Percentiles rank a stretch among this genome's conserved stretches.
phyloP scores from a whole-genome alignment of 2,329 filamentous ascomycete genomes.

The Nemania serpens region DNA sequence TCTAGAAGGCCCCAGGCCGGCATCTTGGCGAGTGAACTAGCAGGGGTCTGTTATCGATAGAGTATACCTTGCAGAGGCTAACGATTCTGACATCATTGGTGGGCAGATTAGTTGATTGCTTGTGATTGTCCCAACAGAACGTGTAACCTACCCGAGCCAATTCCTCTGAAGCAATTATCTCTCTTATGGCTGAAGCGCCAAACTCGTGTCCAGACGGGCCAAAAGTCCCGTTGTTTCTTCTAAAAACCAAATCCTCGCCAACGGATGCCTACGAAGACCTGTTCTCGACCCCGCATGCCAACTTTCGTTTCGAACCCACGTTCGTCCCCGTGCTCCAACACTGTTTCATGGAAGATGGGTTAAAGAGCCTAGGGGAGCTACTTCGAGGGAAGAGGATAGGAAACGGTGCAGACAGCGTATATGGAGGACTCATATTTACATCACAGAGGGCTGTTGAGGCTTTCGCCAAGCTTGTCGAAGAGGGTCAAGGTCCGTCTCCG shows the following conservation, averaged over 20 bases:
- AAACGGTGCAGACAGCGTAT: constrained; percentile 47
- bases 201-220: constrained; percentile 15
- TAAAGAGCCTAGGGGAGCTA: constrained; percentile 56
- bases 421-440: constrained; percentile 82
- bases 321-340: constrained; percentile 83
- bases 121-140: not conserved
- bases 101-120: not conserved
- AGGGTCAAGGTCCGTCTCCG: constrained; percentile 48
- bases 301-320: constrained; percentile 59
- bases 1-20: not conserved
- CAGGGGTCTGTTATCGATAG: constrained; percentile 41
- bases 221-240: constrained; percentile 65
- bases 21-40: not conserved
- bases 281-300: constrained; percentile 54
- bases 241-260: constrained; percentile 78
- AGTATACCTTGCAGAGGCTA: constrained; percentile 6
- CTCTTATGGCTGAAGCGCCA: constrained; percentile 27
- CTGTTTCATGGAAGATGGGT: constrained; percentile 63
- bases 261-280: constrained; percentile 74
- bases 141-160: not conserved
- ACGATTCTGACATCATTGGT: constrained; percentile 23
- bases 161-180: not conserved
- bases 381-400: constrained; percentile 53
- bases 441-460: constrained; percentile 84
- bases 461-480: constrained; percentile 66